Percentiles rank a stretch among this genome's conserved stretches.
These are phyloP conservation scores for Lasiosphaeris hirsuta DNA, from an alignment of 495 filamentous ascomycete genomes.

Conservation along the genomic window DNA sequence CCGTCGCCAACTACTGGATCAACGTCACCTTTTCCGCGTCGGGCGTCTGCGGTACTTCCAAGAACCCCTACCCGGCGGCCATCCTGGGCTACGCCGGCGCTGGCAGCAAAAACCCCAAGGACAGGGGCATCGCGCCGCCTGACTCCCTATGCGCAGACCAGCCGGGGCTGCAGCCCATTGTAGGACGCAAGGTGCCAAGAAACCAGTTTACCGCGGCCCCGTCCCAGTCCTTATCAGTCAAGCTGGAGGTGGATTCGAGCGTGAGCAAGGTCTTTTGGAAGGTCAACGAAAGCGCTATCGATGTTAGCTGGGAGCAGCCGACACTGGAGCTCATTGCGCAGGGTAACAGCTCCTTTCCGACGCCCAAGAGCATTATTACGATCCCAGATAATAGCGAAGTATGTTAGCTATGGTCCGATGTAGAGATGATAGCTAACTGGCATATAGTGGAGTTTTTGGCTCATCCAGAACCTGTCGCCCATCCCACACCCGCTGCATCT, in stretches of 20 bases:
- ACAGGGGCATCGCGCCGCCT: constrained; percentile 8
- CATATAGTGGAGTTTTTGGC: constrained; percentile 19
- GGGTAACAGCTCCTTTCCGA: constrained; percentile 28
- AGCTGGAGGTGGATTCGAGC: constrained; percentile 11
- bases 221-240: constrained; percentile 9
- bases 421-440: neutral
- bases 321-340: constrained; percentile 39
- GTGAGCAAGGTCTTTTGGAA: constrained; percentile 25
- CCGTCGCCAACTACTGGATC: constrained; percentile 54
- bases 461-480: constrained; percentile 38
- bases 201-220: constrained; percentile 10
- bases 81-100: constrained; percentile 25
- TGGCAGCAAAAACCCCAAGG: neutral
- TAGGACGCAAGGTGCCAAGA: constrained; percentile 13
- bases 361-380: constrained; percentile 34
- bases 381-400: constrained; percentile 28
- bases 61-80: constrained; percentile 20
- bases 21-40: constrained; percentile 24
- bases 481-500: constrained; percentile 49
- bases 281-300: constrained; percentile 28
- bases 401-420: constrained; percentile 5
- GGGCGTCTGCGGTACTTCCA: constrained; percentile 19
- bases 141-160: constrained; percentile 21
- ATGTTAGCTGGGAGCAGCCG: constrained; percentile 35
- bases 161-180: constrained; percentile 15